Conservation (phyloP, 2,329 filamentous ascomycete genomes). For the Chaetomium sp. region DNA sequence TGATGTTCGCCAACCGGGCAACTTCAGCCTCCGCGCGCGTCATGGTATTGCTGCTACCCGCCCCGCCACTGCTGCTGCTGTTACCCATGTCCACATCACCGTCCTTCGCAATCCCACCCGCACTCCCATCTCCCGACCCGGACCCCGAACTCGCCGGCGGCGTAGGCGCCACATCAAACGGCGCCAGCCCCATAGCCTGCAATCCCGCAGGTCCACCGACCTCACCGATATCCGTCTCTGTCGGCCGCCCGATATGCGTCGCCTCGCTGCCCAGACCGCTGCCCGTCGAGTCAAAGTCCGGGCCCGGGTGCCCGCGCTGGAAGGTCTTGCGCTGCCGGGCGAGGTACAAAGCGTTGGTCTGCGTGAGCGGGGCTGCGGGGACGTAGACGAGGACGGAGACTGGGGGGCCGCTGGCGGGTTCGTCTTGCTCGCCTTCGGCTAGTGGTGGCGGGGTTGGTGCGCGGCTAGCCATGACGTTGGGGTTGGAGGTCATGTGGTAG, state of each 20-base stretch:
- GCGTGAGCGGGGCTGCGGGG: slow-evolving; percentile 49
- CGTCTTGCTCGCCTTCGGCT: slow-evolving; percentile 5
- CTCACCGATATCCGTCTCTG: slow-evolving; percentile 45
- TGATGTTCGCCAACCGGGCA: slow-evolving; percentile 48
- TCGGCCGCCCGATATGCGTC: slow-evolving; percentile 41
- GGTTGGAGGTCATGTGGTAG: slow-evolving; percentile 47
- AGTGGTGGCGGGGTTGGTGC: slow-evolving; percentile 29
- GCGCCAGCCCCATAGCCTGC: slow-evolving; percentile 52
- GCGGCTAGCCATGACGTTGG: slow-evolving; percentile 31
- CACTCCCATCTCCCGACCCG: slow-evolving; percentile 11
- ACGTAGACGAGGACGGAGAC: slow-evolving; percentile 49
- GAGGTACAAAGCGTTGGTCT: slow-evolving; percentile 52
- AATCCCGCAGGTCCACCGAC: slow-evolving; percentile 45
- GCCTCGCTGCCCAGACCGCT: slow-evolving; percentile 46
- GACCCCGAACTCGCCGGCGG: slow-evolving; percentile 24
- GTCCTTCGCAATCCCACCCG: slow-evolving; percentile 23
- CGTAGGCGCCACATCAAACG: slow-evolving; percentile 40
- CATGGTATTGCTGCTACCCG: slow-evolving; percentile 12
- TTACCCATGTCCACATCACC: slow-evolving; percentile 18
- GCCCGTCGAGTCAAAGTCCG: slow-evolving; percentile 50
- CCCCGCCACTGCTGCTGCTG: neutral
- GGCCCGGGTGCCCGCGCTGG: slow-evolving; percentile 40
- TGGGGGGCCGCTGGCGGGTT: slow-evolving; percentile 16
- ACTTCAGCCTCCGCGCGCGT: slow-evolving; percentile 44
- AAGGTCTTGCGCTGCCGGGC: slow-evolving; percentile 53